Percentiles rank a stretch among this genome's conserved stretches.
Conservation (phyloP, 1,284 basidiomycete genomes). For the Trichosporon sp. region DNA sequence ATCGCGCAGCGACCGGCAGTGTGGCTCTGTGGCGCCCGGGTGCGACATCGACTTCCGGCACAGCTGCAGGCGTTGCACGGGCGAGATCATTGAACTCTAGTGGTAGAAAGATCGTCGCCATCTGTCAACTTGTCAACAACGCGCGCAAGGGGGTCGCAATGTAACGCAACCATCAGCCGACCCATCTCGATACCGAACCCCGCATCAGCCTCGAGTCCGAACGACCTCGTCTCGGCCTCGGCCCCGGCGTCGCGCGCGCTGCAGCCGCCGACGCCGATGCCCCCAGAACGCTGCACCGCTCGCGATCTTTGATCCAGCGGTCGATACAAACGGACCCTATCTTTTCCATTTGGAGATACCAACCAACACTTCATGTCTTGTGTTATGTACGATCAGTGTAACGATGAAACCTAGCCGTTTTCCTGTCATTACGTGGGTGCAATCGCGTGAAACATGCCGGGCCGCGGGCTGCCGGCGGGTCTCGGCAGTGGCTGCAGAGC, state of each 20-base stretch:
- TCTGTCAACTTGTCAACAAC: neutral
- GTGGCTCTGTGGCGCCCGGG: conserved; percentile 5
- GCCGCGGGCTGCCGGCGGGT: too few relatives aligned
- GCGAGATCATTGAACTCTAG: conserved; percentile 34
- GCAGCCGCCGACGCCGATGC: too few relatives aligned
- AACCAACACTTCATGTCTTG: neutral
- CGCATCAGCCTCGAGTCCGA: too few relatives aligned
- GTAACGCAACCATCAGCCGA: neutral
- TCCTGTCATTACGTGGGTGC: neutral
- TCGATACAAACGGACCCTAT: neutral
- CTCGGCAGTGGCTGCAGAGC: too few relatives aligned
- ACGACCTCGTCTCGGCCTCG: too few relatives aligned
- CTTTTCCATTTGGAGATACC: neutral
- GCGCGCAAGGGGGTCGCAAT: neutral
- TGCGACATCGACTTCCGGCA: conserved; percentile 26
- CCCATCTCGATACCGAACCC: neutral
- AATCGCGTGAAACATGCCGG: neutral
- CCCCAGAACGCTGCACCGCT: neutral
- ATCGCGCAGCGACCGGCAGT: conserved; percentile 10
- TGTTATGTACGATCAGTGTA: conserved; percentile 4
- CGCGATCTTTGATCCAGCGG: neutral
- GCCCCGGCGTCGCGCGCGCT: too few relatives aligned
- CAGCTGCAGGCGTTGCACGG: conserved; percentile 30
- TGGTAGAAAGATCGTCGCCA: neutral
- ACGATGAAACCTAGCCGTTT: neutral